Evolutionary conservation across 495 filamentous ascomycete species (phyloP).

Genomic region (Hyphodiscus hymeniophilus): DNA sequence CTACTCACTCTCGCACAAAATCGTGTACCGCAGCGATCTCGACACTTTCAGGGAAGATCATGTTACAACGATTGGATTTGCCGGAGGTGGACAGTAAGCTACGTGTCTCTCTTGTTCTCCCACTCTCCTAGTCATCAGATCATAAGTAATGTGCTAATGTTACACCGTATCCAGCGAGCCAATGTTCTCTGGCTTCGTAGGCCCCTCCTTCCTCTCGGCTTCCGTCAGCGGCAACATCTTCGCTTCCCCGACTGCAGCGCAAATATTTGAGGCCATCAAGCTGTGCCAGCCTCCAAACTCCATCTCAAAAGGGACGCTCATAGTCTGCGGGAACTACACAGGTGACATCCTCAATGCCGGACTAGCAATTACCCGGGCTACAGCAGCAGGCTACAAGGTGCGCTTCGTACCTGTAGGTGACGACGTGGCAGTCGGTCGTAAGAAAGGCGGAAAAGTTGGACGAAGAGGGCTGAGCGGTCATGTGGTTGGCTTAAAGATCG

Average conservation of each 20-base stretch:
- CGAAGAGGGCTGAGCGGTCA: slow-evolving; percentile 51
- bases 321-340: slow-evolving; percentile 58
- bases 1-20: slow-evolving; percentile 14
- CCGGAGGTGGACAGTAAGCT: slow-evolving; percentile 17
- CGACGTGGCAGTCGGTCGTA: slow-evolving; percentile 49
- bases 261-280: slow-evolving; percentile 50
- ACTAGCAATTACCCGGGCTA: slow-evolving; percentile 51
- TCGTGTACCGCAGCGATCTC: slow-evolving; percentile 15
- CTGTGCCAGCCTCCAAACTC: slow-evolving; percentile 27
- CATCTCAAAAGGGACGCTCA: slow-evolving; percentile 45
- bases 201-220: slow-evolving; percentile 50
- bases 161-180: slow-evolving; percentile 45
- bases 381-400: slow-evolving; percentile 46
- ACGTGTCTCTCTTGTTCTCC: neutral
- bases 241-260: slow-evolving; percentile 52
- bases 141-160: too few species aligned
- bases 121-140: too few species aligned
- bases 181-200: slow-evolving; percentile 57
- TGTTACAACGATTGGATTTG: slow-evolving; percentile 21
- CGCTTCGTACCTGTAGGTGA: slow-evolving; percentile 52
- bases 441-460: slow-evolving; percentile 46
- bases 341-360: slow-evolving; percentile 58
- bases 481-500: slow-evolving; percentile 17
- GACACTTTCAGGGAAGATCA: slow-evolving; percentile 13
- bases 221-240: slow-evolving; percentile 54